phyloP scores from a whole-genome alignment of 495 filamentous ascomycete genomes.

The Tuber melanosporum region DNA sequence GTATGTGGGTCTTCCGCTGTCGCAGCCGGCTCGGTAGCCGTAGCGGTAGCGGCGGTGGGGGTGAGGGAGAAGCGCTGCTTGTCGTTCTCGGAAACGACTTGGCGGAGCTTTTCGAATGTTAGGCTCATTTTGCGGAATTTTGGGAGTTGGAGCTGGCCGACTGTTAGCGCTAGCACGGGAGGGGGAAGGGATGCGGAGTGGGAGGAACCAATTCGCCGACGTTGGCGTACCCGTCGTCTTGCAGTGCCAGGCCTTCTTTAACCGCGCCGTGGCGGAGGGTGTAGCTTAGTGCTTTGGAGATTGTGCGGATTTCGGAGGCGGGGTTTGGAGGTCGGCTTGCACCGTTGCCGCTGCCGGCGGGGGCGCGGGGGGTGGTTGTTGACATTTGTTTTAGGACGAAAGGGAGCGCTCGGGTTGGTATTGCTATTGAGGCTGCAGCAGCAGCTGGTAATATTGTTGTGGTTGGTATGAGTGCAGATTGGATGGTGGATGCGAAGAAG shows the following conservation, averaged over 20 bases:
- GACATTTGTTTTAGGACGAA: background rate
- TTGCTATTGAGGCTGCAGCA: background rate
- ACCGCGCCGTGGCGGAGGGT: slow-evolving; percentile 78
- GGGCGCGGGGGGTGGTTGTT: background rate
- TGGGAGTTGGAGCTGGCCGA: slow-evolving; percentile 58
- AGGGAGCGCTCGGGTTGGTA: background rate
- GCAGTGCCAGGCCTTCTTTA: slow-evolving; percentile 67
- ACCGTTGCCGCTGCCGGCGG: background rate
- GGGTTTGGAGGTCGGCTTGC: background rate
- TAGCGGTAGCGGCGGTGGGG: slow-evolving; percentile 42
- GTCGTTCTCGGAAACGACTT: slow-evolving; percentile 67
- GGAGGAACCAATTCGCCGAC: slow-evolving; percentile 62
- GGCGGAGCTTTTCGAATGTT: slow-evolving; percentile 64
- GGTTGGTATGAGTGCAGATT: background rate
- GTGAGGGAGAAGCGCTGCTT: slow-evolving; percentile 83
- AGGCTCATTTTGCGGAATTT: slow-evolving; percentile 62
- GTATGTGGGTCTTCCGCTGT: slow-evolving; percentile 51
- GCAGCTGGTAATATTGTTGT: background rate
- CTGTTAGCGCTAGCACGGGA: background rate
- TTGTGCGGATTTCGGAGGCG: slow-evolving; percentile 50
- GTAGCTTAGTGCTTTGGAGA: slow-evolving; percentile 75
- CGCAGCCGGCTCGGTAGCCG: slow-evolving; percentile 22
- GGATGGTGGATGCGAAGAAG: background rate
- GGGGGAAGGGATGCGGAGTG: background rate
- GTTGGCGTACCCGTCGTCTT: slow-evolving; percentile 71